A percentile compares a stretch with the other conserved stretches of the same genome.
These are phyloP conservation scores for Globisporangium okanoganense DNA, from an alignment of 352 stramenopile species.

Conservation along the genomic window DNA sequence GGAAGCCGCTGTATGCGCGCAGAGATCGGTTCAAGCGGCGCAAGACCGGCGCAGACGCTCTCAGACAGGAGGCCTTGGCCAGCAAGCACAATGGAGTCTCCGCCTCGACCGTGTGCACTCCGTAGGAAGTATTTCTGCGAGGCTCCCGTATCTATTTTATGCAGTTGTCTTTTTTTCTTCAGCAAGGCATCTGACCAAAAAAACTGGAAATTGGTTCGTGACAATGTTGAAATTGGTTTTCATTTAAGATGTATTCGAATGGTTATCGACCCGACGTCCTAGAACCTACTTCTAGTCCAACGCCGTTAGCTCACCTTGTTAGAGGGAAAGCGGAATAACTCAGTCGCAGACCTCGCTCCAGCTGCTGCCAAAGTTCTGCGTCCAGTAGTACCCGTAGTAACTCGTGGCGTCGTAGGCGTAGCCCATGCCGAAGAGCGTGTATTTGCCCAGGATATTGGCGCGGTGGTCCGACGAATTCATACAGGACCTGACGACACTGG, in stretches of 20 bases:
- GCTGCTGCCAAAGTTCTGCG: slow-evolving; percentile 43
- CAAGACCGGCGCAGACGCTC: not conserved
- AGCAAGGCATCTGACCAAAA: not conserved
- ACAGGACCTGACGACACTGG: slow-evolving; percentile 12
- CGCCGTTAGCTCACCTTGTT: too few relatives aligned
- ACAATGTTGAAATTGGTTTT: not conserved
- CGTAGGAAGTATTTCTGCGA: not conserved
- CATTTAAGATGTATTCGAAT: too few relatives aligned
- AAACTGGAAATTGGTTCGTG: not conserved
- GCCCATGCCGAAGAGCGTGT: slow-evolving; percentile 32
- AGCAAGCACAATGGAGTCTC: not conserved
- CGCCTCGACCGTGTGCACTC: not conserved
- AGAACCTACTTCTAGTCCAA: too few relatives aligned
- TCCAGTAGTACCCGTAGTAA: slow-evolving; percentile 50
- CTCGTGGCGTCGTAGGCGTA: slow-evolving; percentile 39
- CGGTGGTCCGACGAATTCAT: slow-evolving; percentile 16
- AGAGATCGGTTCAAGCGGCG: slow-evolving; percentile 11
- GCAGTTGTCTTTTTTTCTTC: not conserved
- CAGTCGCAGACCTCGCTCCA: slow-evolving; percentile 19
- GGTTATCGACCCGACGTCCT: too few relatives aligned
- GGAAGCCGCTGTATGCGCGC: slow-evolving; percentile 7
- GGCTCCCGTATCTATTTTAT: not conserved
- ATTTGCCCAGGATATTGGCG: slow-evolving; percentile 20
- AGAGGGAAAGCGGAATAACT: too few relatives aligned
- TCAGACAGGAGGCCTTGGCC: not conserved